A percentile compares a stretch with the other conserved stretches of the same genome.
phyloP scores from a whole-genome alignment of 495 filamentous ascomycete species.

The Aspergillus egyptiacus region DNA sequence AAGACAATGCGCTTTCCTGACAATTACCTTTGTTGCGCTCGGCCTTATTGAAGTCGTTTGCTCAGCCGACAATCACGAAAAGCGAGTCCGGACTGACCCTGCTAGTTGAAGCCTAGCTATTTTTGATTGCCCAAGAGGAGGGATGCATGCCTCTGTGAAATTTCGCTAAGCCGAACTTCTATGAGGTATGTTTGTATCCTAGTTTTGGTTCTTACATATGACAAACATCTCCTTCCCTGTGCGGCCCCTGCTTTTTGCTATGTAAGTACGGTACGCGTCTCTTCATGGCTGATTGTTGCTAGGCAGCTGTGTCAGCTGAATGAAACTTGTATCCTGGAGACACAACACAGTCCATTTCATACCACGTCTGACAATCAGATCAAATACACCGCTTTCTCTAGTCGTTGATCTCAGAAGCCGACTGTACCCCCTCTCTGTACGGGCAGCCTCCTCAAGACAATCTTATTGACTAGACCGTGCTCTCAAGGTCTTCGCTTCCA shows the following conservation, averaged over 20 bases:
- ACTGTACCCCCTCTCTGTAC: no score
- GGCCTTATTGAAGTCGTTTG: background rate
- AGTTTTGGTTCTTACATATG: no score
- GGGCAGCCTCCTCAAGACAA: no score
- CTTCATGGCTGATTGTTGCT: background rate
- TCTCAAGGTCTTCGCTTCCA: background rate
- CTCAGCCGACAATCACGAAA: background rate
- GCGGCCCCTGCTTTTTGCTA: no score
- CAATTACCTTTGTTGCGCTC: background rate
- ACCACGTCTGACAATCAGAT: no score
- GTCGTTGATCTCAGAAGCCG: no score
- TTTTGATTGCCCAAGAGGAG: background rate
- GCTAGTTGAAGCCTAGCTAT: background rate
- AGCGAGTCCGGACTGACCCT: background rate
- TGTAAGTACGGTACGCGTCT: background rate
- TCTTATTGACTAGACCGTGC: background rate
- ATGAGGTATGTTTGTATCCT: constrained; percentile 13
- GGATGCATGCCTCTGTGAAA: background rate
- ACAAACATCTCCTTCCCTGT: no score
- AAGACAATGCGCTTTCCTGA: constrained; percentile 2
- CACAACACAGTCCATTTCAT: no score
- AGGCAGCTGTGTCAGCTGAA: background rate
- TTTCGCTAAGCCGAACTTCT: background rate
- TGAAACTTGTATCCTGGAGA: background rate
- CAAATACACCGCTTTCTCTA: no score